Percentiles rank a stretch among this genome's conserved stretches.
phyloP scores from a whole-genome alignment of 805 yeast species.

The Candida pini region DNA sequence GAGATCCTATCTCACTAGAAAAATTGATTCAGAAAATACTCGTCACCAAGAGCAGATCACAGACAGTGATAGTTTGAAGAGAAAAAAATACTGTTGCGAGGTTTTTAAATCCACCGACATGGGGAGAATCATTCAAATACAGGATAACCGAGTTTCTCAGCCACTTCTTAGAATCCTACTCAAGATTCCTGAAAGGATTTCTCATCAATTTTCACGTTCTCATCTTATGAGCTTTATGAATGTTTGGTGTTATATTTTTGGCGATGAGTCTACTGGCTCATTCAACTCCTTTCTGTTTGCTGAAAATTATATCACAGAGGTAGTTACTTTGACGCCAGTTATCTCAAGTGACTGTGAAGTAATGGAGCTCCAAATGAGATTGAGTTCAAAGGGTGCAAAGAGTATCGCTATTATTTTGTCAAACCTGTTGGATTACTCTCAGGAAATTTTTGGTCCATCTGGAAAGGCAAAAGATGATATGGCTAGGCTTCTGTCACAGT shows the following conservation, averaged over 20 bases:
- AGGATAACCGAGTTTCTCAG: constrained; percentile 22
- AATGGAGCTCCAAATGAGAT: constrained; percentile 43
- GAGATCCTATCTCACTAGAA: not conserved
- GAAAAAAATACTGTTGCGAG: constrained; percentile 12
- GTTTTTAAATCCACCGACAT: constrained; percentile 18
- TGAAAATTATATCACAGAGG: constrained; percentile 30
- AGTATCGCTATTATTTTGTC: constrained; percentile 30
- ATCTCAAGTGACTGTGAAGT: constrained; percentile 13
- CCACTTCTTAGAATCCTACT: constrained; percentile 42
- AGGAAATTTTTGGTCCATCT: constrained; percentile 9
- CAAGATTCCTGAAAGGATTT: constrained; percentile 12
- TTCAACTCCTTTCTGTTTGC: constrained; percentile 35
- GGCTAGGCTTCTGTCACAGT: constrained; percentile 41
- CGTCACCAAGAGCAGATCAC: not conserved
- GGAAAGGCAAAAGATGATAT: constrained; percentile 20
- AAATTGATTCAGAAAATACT: not conserved
- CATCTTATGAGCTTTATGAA: constrained; percentile 29
- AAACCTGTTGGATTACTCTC: constrained; percentile 29
- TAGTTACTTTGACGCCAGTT: constrained; percentile 33
- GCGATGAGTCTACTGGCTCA: constrained; percentile 55
- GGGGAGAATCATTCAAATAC: constrained; percentile 33
- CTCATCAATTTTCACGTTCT: constrained; percentile 8
- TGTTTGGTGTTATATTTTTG: constrained; percentile 54
- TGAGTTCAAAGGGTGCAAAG: constrained; percentile 42
- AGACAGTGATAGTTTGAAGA: constrained; percentile 6